Evolutionary conservation across 208 protist species (phyloP).

Genomic region (Crithidia thermophila): DNA sequence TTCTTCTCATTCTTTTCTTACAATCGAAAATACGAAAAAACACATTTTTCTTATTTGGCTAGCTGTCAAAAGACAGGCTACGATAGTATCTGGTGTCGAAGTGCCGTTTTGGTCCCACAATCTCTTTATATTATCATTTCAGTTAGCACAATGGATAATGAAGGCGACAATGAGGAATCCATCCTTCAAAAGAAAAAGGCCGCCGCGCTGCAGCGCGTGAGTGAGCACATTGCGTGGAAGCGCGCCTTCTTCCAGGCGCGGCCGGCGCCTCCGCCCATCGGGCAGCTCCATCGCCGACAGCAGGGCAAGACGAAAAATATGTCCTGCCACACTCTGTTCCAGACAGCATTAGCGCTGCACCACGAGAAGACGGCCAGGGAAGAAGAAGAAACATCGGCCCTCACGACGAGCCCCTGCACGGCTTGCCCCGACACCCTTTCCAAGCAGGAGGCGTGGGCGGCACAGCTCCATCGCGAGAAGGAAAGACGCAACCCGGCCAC

Average conservation of each 20-base stretch:
- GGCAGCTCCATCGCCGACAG: slow-evolving; percentile 54
- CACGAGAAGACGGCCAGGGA: slow-evolving; percentile 9
- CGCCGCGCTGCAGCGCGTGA: slow-evolving; percentile 37
- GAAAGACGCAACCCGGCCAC: slow-evolving; percentile 46
- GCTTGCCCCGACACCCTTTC: neutral
- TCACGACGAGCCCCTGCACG: neutral
- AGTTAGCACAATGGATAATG: slow-evolving; percentile 12
- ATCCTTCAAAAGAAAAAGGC: slow-evolving; percentile 28
- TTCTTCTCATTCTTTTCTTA: no score
- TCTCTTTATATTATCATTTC: no score
- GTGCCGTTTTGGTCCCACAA: no score
- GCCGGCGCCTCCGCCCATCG: slow-evolving; percentile 56
- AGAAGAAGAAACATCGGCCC: slow-evolving; percentile 13
- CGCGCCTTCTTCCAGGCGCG: slow-evolving; percentile 73
- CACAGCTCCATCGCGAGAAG: slow-evolving; percentile 27
- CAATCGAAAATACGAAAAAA: no score
- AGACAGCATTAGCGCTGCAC: slow-evolving; percentile 13
- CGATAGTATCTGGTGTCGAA: no score
- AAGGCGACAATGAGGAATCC: slow-evolving; percentile 12
- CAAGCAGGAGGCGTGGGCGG: slow-evolving; percentile 28
- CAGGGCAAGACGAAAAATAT: slow-evolving; percentile 24
- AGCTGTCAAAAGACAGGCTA: no score
- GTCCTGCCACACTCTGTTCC: slow-evolving; percentile 22
- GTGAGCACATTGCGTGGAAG: slow-evolving; percentile 73
- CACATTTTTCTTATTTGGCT: no score